These are phyloP conservation scores for Fraxinus velutina DNA, from an alignment of 305 asterid genomes.

Conservation along the genomic window DNA sequence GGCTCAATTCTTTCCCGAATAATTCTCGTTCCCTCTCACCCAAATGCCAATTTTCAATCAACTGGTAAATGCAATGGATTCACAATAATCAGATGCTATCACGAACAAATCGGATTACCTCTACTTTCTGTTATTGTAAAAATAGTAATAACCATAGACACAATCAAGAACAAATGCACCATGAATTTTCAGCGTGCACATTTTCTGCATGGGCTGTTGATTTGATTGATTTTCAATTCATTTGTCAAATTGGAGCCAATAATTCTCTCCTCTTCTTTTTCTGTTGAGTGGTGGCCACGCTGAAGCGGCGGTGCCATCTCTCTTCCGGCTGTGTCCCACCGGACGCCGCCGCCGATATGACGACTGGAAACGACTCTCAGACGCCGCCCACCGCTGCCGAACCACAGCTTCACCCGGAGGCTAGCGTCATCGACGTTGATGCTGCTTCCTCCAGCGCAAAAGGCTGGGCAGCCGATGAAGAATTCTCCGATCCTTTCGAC, in stretches of 20 bases:
- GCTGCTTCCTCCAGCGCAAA: slow-evolving; percentile 15
- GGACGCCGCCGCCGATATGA: slow-evolving; percentile 35
- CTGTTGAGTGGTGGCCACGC: slow-evolving; percentile 48
- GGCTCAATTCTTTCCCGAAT: background rate
- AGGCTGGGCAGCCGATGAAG: slow-evolving; percentile 29
- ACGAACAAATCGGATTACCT: slow-evolving; percentile 28
- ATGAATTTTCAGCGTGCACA: background rate
- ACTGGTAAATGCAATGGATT: background rate
- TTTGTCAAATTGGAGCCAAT: background rate
- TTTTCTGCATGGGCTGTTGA: slow-evolving; percentile 25
- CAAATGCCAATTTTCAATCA: background rate
- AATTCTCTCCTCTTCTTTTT: background rate
- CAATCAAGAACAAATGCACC: background rate
- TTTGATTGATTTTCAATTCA: slow-evolving; percentile 22
- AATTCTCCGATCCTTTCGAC: slow-evolving; percentile 73
- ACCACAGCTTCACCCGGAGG: slow-evolving; percentile 41
- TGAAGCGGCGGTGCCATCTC: slow-evolving; percentile 51
- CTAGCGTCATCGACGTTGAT: slow-evolving; percentile 27
- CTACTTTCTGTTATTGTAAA: slow-evolving; percentile 15
- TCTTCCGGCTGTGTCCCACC: slow-evolving; percentile 14
- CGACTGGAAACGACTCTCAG: slow-evolving; percentile 29
- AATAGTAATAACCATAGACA: slow-evolving; percentile 26
- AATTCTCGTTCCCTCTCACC: background rate
- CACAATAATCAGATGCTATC: slow-evolving; percentile 11
- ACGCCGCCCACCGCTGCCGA: slow-evolving; percentile 9